Evolutionary conservation across 2,329 filamentous ascomycete species (phyloP).

Genomic region (Trichoderma sp.): DNA sequence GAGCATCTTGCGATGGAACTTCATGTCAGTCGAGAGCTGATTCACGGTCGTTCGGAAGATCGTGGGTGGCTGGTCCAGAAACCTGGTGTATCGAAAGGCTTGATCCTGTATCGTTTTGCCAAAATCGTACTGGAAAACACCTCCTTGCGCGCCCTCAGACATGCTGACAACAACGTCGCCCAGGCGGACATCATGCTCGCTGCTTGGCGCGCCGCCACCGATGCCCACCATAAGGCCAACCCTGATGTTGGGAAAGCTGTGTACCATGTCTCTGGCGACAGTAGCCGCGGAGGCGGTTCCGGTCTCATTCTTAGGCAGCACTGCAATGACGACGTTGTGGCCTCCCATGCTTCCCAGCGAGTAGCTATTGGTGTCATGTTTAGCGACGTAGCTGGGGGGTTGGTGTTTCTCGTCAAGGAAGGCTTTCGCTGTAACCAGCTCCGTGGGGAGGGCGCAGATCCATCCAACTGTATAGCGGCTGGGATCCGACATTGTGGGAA

Average conservation of each 20-base stretch:
- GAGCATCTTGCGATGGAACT: background rate
- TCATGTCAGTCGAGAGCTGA: background rate
- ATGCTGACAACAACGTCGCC: conserved; percentile 27
- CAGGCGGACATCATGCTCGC: conserved; percentile 40
- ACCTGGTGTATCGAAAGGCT: conserved; percentile 25
- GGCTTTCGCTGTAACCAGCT: conserved; percentile 43
- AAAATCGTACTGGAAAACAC: conserved; percentile 32
- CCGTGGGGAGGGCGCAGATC: conserved; percentile 45
- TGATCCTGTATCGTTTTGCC: conserved; percentile 28
- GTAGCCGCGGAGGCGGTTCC: conserved; percentile 31
- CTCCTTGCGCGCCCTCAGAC: conserved; percentile 6
- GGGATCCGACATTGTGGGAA: background rate
- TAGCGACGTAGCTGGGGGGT: conserved; percentile 8
- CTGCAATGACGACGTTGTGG: conserved; percentile 33
- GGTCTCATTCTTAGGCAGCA: conserved; percentile 29
- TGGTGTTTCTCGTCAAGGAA: conserved; percentile 2
- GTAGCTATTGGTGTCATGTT: conserved; percentile 14
- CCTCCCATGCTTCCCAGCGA: conserved; percentile 28
- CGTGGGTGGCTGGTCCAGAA: conserved; percentile 31
- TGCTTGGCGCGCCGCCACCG: conserved; percentile 41
- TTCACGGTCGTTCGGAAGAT: conserved; percentile 22
- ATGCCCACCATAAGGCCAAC: conserved; percentile 32
- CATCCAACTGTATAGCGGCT: conserved; percentile 46
- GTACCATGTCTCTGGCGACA: conserved; percentile 32
- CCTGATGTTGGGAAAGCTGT: conserved; percentile 29